Evolutionary conservation across 805 yeast species (phyloP), one percentile per base, ranked within the genome.

Genomic region (Schwanniomyces sp.): DNA sequence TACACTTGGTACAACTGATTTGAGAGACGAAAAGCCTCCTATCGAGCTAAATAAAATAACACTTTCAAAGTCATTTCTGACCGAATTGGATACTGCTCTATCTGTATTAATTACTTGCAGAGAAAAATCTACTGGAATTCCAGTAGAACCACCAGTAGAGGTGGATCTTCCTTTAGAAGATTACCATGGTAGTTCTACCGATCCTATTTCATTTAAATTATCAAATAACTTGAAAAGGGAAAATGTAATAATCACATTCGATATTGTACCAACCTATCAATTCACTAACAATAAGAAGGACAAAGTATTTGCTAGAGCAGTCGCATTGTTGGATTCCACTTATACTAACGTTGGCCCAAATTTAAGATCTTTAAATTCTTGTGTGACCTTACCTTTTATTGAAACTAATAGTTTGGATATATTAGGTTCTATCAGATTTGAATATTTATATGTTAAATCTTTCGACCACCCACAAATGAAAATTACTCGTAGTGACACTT

Each of bases 201-300:
- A 84, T 50, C 92, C 96, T 2, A 79, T 92, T 37, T 74, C 85
- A 7, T 89, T 92, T 68, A 84, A 83, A 51, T 77, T 86, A 48
- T 66, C 69, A 7, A 67, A 78, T 44, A 54, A 62, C 28, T 65
- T 71, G 34, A 70, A 70, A 28, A 79, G 81, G 11, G 67, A 77
- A 32, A 80, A 84, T 44, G 78, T 85, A 11, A 63, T 79, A 3
- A 64, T 92, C 32, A 80, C 82, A 34, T 92, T 92, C 66, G 98
- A 92, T 64, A 78, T 91, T 47, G 90, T 91, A 14, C 96, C 97
- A 21, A 89, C 97, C 0, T 91, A 90, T 64, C 86, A 84, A 40
- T 76, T 75, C 45, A 67, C 70, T 14, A 62, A 59, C 38, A 42
- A 45, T 21, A 49, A 46, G 21, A 48, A 50, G 28, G 53, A 49